Conservation (phyloP, 1,284 basidiomycete genomes). For the Sporisorium graminicola region DNA sequence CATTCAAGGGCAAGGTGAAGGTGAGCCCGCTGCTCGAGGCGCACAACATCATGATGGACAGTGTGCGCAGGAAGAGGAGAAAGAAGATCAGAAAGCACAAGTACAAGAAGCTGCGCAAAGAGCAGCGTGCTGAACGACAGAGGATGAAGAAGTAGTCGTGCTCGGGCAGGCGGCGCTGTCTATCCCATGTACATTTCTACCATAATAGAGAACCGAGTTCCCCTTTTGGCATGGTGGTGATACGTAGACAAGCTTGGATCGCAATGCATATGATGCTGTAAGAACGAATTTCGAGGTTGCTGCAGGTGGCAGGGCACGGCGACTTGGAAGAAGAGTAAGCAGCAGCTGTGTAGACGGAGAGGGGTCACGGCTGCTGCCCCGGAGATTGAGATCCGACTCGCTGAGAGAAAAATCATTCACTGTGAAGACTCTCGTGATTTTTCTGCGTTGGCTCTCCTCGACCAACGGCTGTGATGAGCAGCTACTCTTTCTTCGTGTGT, state of each 20-base stretch:
- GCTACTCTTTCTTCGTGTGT: no score
- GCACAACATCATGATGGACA: constrained; percentile 63
- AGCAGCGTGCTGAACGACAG: constrained; percentile 65
- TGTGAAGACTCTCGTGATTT: not conserved
- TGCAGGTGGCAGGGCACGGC: not conserved
- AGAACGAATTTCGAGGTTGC: no score
- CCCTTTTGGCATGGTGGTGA: not conserved
- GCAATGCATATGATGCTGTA: no score
- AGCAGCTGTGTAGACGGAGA: not conserved
- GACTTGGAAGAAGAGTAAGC: not conserved
- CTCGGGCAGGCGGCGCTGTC: not conserved
- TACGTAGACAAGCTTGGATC: no score
- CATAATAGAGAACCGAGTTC: constrained; percentile 11
- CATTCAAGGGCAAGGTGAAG: constrained; percentile 9
- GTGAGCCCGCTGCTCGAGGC: constrained; percentile 42
- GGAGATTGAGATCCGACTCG: constrained; percentile 13
- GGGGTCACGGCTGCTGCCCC: not conserved
- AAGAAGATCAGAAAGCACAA: constrained; percentile 70
- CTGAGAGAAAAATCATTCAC: not conserved
- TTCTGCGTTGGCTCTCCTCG: not conserved
- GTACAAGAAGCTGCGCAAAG: constrained; percentile 68
- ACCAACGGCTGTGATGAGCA: not conserved
- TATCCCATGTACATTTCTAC: not conserved
- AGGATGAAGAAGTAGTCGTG: constrained; percentile 57
- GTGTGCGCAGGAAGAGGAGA: constrained; percentile 66